These are phyloP conservation scores for Torulaspora delbrueckii DNA, from an alignment of 805 yeast species.

Conservation along the genomic window DNA sequence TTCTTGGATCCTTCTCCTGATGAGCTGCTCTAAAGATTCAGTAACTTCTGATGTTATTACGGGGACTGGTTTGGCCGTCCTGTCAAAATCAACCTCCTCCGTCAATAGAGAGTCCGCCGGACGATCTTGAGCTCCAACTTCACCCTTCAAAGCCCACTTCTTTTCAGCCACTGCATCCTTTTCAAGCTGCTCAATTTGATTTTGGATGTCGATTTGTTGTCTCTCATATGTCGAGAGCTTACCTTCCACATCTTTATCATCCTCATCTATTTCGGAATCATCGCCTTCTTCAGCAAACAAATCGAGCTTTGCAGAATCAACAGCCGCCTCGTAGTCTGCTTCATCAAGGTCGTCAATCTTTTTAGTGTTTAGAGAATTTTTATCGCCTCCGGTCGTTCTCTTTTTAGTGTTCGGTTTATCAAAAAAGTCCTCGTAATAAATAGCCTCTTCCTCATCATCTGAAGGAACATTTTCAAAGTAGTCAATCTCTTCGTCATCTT, in stretches of 20 bases:
- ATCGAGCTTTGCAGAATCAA: constrained; percentile 58
- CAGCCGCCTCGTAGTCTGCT: constrained; percentile 57
- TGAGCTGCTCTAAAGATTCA: constrained; percentile 81
- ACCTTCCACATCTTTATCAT: constrained; percentile 27
- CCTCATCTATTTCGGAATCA: constrained; percentile 20
- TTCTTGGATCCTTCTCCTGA: constrained; percentile 71
- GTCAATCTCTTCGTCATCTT: constrained; percentile 46
- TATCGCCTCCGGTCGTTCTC: neutral
- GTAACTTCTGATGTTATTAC: constrained; percentile 87
- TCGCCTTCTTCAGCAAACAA: constrained; percentile 46
- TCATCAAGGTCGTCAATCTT: constrained; percentile 47
- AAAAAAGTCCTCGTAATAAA: constrained; percentile 64
- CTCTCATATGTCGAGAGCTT: constrained; percentile 70
- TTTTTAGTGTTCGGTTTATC: constrained; percentile 35
- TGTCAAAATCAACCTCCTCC: constrained; percentile 82
- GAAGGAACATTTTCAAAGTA: constrained; percentile 49
- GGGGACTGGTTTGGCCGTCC: constrained; percentile 94
- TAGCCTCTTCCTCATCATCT: constrained; percentile 48
- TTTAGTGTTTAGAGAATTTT: constrained; percentile 12
- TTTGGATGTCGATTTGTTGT: constrained; percentile 70
- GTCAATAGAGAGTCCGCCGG: constrained; percentile 79
- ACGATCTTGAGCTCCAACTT: constrained; percentile 73
- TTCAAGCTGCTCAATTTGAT: constrained; percentile 75
- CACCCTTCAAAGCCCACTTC: constrained; percentile 94
- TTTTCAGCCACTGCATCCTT: constrained; percentile 85